These are phyloP conservation scores for Chloranthus sessilifolius DNA, from an alignment of 164 flowering plant genomes.

Conservation along the genomic window DNA sequence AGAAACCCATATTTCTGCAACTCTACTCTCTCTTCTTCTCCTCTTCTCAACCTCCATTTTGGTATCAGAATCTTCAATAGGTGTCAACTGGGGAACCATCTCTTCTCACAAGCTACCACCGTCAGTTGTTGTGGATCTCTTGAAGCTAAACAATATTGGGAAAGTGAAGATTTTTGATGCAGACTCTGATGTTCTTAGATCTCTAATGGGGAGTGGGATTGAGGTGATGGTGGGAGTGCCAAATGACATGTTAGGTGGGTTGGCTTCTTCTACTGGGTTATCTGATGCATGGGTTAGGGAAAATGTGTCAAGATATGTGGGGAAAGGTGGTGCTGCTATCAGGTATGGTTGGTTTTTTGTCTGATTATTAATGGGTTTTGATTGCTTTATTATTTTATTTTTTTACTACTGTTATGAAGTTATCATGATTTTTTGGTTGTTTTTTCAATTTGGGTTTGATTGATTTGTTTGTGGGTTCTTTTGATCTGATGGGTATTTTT, in stretches of 20 bases:
- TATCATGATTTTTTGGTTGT: too few species aligned
- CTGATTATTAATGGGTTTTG: too few species aligned
- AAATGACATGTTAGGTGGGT: constrained; percentile 55
- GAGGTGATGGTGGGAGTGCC: constrained; percentile 91
- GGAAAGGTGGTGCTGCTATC: constrained; percentile 65
- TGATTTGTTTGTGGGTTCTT: too few species aligned
- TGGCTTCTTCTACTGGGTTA: constrained; percentile 52
- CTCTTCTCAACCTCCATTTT: constrained; percentile 7
- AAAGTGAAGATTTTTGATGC: constrained; percentile 91
- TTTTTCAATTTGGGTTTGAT: too few species aligned
- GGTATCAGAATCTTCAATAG: constrained; percentile 50
- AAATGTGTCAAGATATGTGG: constrained; percentile 53
- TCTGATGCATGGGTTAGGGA: constrained; percentile 71
- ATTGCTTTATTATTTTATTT: too few species aligned
- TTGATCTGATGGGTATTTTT: too few species aligned
- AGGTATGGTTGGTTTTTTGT: constrained; percentile 54
- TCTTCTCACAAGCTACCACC: constrained; percentile 61
- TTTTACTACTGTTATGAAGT: too few species aligned
- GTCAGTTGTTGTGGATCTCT: too few species aligned
- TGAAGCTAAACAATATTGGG: constrained; percentile 50
- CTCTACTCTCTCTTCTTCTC: constrained; percentile 2
- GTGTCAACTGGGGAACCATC: constrained; percentile 83
- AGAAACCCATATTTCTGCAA: background rate
- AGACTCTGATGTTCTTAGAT: constrained; percentile 44
- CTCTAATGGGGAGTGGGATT: constrained; percentile 66